Evolutionary conservation across 371 early-diverging fungal species (phyloP), one percentile per base, ranked within the genome.

Genomic region (Smittium mucronatum): DNA sequence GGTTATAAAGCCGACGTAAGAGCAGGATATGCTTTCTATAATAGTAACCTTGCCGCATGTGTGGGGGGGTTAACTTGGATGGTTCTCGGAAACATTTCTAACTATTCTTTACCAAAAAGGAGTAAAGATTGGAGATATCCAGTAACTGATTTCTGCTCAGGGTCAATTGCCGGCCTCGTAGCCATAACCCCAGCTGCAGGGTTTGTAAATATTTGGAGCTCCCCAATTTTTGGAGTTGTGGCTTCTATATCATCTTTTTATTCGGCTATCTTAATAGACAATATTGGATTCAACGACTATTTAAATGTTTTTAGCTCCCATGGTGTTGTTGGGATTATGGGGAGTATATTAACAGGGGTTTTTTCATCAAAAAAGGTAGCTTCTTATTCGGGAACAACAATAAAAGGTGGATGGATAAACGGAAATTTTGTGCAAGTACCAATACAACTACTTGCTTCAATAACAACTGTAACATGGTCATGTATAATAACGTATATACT

Each of bases 151-250:
- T 94, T 93, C 75, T 95, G 95, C 77, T 88, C 90, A 2, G 96
- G 95, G 33, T 93, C 91, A 26, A 89, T 96, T 34, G 86, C 93
- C 16, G 97, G 94, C 11, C 78, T 95, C 25, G 96, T 94, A 1
- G 87, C 89, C 21, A 93, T 95, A 70, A 95, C 97, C 0, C 97
- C 97, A 15, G 93, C 84, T 2, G 86, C 93, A 1, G 97, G 97
- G 15, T 94, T 79, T 69, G 92, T 94, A 30, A 86, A 88, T 0
- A 90, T 93, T 26, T 87, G 85, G 70, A 85, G 92, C 30, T 83
- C 90, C 36, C 84, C 93, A 28, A 83, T 91, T 1, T 88, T 93
- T 70, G 95, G 95, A 28, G 81, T 88, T 68, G 60, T 87, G 57
- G 87, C 87, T 47, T 88, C 84, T n/a, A 64, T 88, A 63, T 79